Evolutionary conservation across 441 rosid species (phyloP), one percentile per base, ranked within the genome.

Genomic region (Populus hybrid): DNA sequence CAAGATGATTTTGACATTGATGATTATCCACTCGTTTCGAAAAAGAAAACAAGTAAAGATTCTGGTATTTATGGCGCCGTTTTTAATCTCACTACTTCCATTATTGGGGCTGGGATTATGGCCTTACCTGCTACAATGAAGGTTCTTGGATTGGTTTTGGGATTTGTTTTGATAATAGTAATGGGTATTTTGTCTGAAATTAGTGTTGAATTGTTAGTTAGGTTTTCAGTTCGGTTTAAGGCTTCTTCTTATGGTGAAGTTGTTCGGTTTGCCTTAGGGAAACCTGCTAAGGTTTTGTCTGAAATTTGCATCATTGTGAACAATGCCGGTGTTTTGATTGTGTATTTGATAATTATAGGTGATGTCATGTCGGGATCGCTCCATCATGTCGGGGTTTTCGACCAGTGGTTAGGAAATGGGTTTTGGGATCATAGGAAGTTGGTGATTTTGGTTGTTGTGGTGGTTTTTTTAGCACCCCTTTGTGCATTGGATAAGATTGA

Each of bases 31-130:
- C 86, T 84, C 61, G 81, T 78, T 69, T 38, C 75, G 18, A 85
- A 83, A 77, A 35, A 74, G 18, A 84, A 83, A 78, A 64, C 83
- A 23, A 42, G 68, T 63, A 45, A 74, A n/a, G 93, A 90, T 69
- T 89, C 97, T 78, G 93, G 92, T 9, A 53, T 91, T 68, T 79
- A 84, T 59, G 98, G 99, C 9, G 98, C 98, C 1, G 98, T 96
- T 78, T 96, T 94, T 70, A 96, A 96, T 74, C 94, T 96, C 72
- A 84, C 99, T 66, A 95, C 99, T 4, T 71, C 99, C 0, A 83
- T 95, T 77, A 90, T 95, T 79, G 99, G 99, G 24, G 99, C 99
- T 18, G 99, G 99, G 66, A 94, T 95, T 71, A 95, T 95, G 99
- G 98, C 99, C 79, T 86, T 95, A 81, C 99, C 99, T 3, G 98